A percentile compares a stretch with the other conserved stretches of the same genome.
These are phyloP conservation scores for Stromatinia cepivora DNA, from an alignment of 2,329 filamentous ascomycete species.

Conservation along the genomic window DNA sequence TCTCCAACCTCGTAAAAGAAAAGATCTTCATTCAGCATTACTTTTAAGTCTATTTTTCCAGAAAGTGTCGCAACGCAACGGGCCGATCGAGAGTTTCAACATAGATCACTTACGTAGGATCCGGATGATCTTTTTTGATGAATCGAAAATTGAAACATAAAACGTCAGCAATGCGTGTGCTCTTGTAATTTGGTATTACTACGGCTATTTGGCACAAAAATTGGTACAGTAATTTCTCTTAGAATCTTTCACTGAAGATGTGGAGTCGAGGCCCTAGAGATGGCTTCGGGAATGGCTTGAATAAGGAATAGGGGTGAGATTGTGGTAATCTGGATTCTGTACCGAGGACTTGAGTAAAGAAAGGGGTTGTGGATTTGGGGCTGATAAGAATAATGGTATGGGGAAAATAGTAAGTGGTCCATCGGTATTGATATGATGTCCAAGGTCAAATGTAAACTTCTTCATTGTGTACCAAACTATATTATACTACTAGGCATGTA, in stretches of 20 bases:
- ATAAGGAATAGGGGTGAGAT: neutral
- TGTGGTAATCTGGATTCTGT: neutral
- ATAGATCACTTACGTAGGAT: no score
- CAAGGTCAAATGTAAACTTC: neutral
- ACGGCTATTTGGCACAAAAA: neutral
- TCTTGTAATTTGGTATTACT: neutral
- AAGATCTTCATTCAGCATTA: neutral
- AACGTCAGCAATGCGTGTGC: neutral
- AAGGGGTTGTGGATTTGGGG: neutral
- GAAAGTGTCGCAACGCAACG: neutral
- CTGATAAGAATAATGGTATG: neutral
- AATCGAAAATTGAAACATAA: neutral
- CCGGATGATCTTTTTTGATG: neutral
- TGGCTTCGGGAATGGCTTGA: neutral
- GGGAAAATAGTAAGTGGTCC: neutral
- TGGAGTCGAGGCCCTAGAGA: neutral
- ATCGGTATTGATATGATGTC: neutral
- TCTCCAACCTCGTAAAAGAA: neutral
- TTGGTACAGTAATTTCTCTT: conserved; percentile 1
- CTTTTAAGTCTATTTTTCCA: neutral
- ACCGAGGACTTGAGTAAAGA: neutral
- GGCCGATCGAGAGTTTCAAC: neutral
- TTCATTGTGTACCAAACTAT: neutral
- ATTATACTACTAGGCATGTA: no score
- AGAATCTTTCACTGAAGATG: neutral